Base-by-base conservation (phyloP, 2,329 filamentous ascomycete species). In the Fusarium napiforme region DNA sequence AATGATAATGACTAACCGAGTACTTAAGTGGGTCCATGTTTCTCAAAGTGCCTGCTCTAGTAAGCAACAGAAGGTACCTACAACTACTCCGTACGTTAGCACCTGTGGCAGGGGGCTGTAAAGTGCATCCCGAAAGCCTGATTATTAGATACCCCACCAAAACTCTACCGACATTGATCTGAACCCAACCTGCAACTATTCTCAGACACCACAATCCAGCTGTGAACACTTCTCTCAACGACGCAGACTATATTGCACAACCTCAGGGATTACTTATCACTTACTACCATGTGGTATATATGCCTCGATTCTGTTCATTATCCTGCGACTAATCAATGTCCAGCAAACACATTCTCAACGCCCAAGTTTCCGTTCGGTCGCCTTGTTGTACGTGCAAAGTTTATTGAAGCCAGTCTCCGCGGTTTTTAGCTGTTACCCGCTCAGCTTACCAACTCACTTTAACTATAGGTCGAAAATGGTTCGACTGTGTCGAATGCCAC, bases 331-430 rank as follows among this genome's bases (percentile, higher is more conserved):
- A 46, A 69, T 52, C 40, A 66, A 58, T 64, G 57, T 32, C 32
- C 77, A 98, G 96, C 88, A 98, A 98, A 89, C 96, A 99, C 87
- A 88, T 99, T 80, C 91, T 99, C 83, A 99, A 99, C 87, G 96
- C 96, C 72, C 96, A 99, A 85, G 96, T 99, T 79, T 87, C 96
- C 65, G 97, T 99, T 85, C 93, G 96, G 78, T 96, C 95, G 64
- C 93, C 95, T 72, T 99, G 96, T 88, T 99, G 96, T 96, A 89
- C 78, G 91, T 84, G 42, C 46, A 53, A 49, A 56, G 39, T 43
- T 40, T 32, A 26, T 26, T 36, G 18, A 46, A 52, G 39, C 32
- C 55, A 40, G 23, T 56, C 39, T 36, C 37, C 16, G 15, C 37
- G 46, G 18, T 42, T 52, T 45, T 47, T 19, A 46, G 30, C 40